These are phyloP conservation scores for Taphrina sp. DNA, from an alignment of 1,139 yeast species.

Conservation along the genomic window DNA sequence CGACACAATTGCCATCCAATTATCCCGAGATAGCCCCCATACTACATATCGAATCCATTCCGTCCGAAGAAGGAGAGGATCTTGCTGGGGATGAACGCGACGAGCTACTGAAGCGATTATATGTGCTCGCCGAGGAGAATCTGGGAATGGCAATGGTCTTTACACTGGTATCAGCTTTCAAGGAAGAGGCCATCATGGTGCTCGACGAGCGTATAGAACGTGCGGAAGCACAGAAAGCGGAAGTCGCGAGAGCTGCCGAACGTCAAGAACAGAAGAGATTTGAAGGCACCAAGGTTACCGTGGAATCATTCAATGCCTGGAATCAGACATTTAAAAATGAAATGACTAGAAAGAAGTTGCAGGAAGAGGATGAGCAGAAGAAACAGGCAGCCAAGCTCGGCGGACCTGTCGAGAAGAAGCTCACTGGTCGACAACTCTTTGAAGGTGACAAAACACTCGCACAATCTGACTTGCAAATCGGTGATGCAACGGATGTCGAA, in stretches of 20 bases:
- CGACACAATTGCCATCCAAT: slow-evolving; percentile 10
- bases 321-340: slow-evolving; percentile 59
- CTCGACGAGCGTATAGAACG: slow-evolving; percentile 57
- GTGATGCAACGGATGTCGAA: slow-evolving; percentile 31
- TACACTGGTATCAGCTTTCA: slow-evolving; percentile 67
- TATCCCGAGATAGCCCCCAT: slow-evolving; percentile 28
- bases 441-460: slow-evolving; percentile 57
- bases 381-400: slow-evolving; percentile 53
- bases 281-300: slow-evolving; percentile 73
- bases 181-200: slow-evolving; percentile 70
- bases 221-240: slow-evolving; percentile 52
- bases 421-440: slow-evolving; percentile 83
- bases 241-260: slow-evolving; percentile 60
- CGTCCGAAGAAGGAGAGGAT: slow-evolving; percentile 44
- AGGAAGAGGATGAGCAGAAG: slow-evolving; percentile 38
- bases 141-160: slow-evolving; percentile 84
- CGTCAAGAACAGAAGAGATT: slow-evolving; percentile 55
- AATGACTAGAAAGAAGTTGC: slow-evolving; percentile 45
- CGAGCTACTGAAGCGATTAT: slow-evolving; percentile 50
- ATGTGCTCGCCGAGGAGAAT: slow-evolving; percentile 66
- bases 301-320: slow-evolving; percentile 69
- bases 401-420: slow-evolving; percentile 65
- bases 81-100: slow-evolving; percentile 37
- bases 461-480: slow-evolving; percentile 23
- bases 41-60: slow-evolving; percentile 15